These are phyloP conservation scores for Hansfordia pulvinata DNA, from an alignment of 2,329 filamentous ascomycete genomes.

Conservation along the genomic window DNA sequence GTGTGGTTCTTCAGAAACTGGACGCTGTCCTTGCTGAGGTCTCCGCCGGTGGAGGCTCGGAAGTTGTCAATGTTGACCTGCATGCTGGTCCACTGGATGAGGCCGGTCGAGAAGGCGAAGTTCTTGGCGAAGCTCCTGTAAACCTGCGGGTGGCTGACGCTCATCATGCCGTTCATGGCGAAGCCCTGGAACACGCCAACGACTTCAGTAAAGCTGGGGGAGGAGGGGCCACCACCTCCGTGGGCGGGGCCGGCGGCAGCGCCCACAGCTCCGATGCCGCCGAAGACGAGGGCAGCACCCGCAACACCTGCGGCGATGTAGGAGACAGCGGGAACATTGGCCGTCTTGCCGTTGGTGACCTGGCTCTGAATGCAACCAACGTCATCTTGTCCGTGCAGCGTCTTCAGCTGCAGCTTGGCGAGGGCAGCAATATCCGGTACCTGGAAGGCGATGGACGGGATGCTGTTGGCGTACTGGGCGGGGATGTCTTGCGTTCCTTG, in stretches of 20 bases:
- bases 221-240: slow-evolving; percentile 49
- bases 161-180: slow-evolving; percentile 93
- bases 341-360: slow-evolving; percentile 79
- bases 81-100: slow-evolving; percentile 72
- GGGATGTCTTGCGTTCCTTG: slow-evolving; percentile 61
- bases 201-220: slow-evolving; percentile 76
- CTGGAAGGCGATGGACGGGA: slow-evolving; percentile 80
- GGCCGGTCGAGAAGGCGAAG: slow-evolving; percentile 80
- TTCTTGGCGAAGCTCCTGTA: slow-evolving; percentile 87
- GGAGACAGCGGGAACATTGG: slow-evolving; percentile 59
- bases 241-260: slow-evolving; percentile 34
- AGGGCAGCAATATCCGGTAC: slow-evolving; percentile 82
- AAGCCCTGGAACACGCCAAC: slow-evolving; percentile 87
- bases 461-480: slow-evolving; percentile 53
- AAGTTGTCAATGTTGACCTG: slow-evolving; percentile 77
- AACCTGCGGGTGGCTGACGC: slow-evolving; percentile 72
- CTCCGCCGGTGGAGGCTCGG: slow-evolving; percentile 67
- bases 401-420: slow-evolving; percentile 64
- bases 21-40: slow-evolving; percentile 70
- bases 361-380: slow-evolving; percentile 74
- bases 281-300: slow-evolving; percentile 65
- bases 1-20: slow-evolving; percentile 62
- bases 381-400: slow-evolving; percentile 41
- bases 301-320: slow-evolving; percentile 77
- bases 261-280: slow-evolving; percentile 41